Base-by-base conservation (phyloP, 306 rosid genomes). In the Vigna hirtella region DNA sequence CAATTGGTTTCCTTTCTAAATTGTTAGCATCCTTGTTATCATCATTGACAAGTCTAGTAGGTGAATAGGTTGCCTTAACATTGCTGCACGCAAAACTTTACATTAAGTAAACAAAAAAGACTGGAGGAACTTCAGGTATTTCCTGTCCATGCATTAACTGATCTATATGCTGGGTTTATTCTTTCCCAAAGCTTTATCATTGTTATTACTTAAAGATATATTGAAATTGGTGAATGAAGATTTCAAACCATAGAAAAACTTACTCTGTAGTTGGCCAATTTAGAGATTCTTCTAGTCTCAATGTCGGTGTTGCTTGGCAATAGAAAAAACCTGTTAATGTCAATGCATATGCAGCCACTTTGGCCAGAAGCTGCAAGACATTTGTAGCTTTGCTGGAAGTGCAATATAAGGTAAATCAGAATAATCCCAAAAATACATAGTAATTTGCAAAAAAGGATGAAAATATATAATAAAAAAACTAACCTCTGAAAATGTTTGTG, bases 341-440 rank as follows among this genome's bases (percentile, higher is more conserved):
- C 91, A 93, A 87, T 1, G 94, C 96, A 83, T 85, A 77, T 43
- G 93, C 78, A 81, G 98, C 96, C 83, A 91, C 93, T 81, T 81
- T 91, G 81, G 86, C 89, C 1, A 96, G 88, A 73, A 91, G 91
- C 66, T 59, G 67, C 90, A 96, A 80, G 24, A 93, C 99, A 77
- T 89, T 89, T 80, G 92, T 78, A 34, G 93, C 73, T 88, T 96
- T 96, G 91, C 99, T 93, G 97, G 77, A 86, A 77, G 61, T 38
- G 73, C 59, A 49, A 52, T 66, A 62, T 47, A 58, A 43, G 61
- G 49, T 66, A 84, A 87, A 83, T 83, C 78, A 86, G 79, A 72
- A 36, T 62, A 72, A 70, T 80, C 55, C 38, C 38, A 58, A 64
- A 66, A 30, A 30, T 4, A 73, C 17, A 18, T 20, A 57, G 53